phyloP scores from a whole-genome alignment of 2,329 filamentous ascomycete genomes.

The Beauveria varroae region DNA sequence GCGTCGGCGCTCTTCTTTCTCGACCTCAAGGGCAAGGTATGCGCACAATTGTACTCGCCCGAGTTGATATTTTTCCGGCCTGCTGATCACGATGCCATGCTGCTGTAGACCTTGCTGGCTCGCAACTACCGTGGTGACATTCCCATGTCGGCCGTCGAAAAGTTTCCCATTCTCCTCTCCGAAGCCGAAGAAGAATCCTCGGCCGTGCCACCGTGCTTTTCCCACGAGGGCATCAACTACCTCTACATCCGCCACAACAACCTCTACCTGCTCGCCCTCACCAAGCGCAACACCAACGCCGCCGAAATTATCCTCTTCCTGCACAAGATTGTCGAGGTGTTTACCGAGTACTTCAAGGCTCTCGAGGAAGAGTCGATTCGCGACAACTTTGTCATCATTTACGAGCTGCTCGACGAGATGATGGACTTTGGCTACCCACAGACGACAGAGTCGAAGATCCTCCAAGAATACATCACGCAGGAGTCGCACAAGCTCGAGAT shows the following conservation, averaged over 20 bases:
- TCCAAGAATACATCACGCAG: slow-evolving; percentile 98
- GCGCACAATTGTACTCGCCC: background rate
- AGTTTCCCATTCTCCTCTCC: slow-evolving; percentile 90
- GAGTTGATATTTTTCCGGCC: background rate
- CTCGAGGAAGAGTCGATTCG: slow-evolving; percentile 97
- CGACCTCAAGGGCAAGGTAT: slow-evolving; percentile 98
- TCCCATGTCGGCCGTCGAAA: slow-evolving; percentile 97
- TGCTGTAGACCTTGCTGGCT: slow-evolving; percentile 79
- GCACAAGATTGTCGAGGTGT: slow-evolving; percentile 96
- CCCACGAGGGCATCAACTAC: slow-evolving; percentile 97
- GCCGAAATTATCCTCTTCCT: slow-evolving; percentile 97
- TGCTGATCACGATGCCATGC: slow-evolving; percentile 16
- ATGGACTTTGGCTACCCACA: slow-evolving; percentile 99
- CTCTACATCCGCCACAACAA: slow-evolving; percentile 99
- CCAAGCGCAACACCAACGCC: slow-evolving; percentile 97
- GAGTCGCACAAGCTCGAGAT: slow-evolving; percentile 98
- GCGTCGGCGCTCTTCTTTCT: slow-evolving; percentile 97
- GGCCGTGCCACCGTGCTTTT: slow-evolving; percentile 95
- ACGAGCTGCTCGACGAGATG: slow-evolving; percentile 98
- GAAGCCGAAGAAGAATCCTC: slow-evolving; percentile 99
- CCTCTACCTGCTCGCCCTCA: slow-evolving; percentile 93
- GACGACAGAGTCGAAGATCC: slow-evolving; percentile 95
- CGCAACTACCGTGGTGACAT: slow-evolving; percentile 98
- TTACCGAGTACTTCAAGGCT: slow-evolving; percentile 99
- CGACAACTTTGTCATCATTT: slow-evolving; percentile 99